Evolutionary conservation across 2,329 filamentous ascomycete genomes (phyloP).

Genomic region (Neophaeococcomyces aloes): DNA sequence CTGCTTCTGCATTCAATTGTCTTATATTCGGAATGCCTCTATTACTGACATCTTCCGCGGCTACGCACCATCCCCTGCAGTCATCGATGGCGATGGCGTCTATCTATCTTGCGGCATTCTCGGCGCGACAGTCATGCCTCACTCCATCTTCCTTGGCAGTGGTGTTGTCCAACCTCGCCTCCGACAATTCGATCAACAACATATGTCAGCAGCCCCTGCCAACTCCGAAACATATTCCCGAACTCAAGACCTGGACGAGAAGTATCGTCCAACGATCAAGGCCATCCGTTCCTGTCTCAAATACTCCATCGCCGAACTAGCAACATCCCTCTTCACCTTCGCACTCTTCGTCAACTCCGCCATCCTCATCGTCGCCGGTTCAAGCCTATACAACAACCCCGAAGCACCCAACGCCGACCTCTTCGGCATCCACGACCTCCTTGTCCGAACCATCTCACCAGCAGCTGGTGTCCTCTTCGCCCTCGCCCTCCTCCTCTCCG

Average conservation of each 20-base stretch:
- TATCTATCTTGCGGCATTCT: conserved; percentile 46
- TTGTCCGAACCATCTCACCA: conserved; percentile 57
- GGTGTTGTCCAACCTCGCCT: conserved; percentile 46
- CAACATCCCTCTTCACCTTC: conserved; percentile 66
- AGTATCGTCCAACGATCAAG: conserved; percentile 59
- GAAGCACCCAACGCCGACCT: conserved; percentile 61
- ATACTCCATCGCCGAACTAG: conserved; percentile 61
- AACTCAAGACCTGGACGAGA: conserved; percentile 38
- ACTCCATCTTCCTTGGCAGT: conserved; percentile 47
- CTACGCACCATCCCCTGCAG: conserved; percentile 44
- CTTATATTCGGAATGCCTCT: conserved; percentile 39
- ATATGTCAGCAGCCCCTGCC: conserved; percentile 24
- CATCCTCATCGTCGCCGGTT: conserved; percentile 72
- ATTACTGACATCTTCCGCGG: conserved; percentile 45
- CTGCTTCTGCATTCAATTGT: conserved; percentile 49
- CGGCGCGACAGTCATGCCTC: conserved; percentile 49
- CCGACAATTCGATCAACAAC: conserved; percentile 37
- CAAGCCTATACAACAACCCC: conserved; percentile 55
- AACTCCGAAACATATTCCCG: conserved; percentile 21
- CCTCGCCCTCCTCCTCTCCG: conserved; percentile 67
- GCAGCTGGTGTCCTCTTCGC: conserved; percentile 77
- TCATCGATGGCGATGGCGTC: conserved; percentile 43
- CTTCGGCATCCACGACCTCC: conserved; percentile 68
- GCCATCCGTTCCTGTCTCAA: conserved; percentile 67
- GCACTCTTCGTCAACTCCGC: conserved; percentile 75